phyloP scores from a whole-genome alignment of 306 rosid species.

The Hippophae rhamnoides region DNA sequence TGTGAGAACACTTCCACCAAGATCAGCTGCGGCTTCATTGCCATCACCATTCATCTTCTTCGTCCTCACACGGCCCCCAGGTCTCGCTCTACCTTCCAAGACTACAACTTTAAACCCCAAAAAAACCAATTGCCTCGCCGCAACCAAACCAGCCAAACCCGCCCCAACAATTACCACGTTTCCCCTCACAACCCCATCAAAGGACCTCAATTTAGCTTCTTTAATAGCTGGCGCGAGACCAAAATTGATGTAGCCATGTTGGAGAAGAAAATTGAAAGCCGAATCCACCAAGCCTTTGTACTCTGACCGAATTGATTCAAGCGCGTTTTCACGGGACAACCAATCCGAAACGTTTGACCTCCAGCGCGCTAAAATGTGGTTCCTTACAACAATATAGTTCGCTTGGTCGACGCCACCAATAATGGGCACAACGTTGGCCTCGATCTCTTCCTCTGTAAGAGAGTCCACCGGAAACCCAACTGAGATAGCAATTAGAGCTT shows the following conservation, averaged over 20 bases:
- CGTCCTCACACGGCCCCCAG: conserved; percentile 87
- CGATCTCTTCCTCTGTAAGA: conserved; percentile 81
- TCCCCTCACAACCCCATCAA: conserved; percentile 45
- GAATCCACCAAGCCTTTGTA: conserved; percentile 58
- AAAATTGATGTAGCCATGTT: conserved; percentile 80
- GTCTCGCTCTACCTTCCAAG: conserved; percentile 73
- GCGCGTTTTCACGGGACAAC: conserved; percentile 55
- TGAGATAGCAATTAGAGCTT: conserved; percentile 68
- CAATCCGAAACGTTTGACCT: conserved; percentile 62
- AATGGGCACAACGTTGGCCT: conserved; percentile 66
- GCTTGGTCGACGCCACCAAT: conserved; percentile 74
- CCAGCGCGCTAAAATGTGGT: conserved; percentile 74
- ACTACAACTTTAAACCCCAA: conserved; percentile 71
- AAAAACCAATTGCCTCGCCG: conserved; percentile 78
- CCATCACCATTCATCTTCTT: conserved; percentile 54
- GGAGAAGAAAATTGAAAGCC: conserved; percentile 57
- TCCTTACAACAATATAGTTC: conserved; percentile 63
- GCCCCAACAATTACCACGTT: conserved; percentile 75
- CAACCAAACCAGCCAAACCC: conserved; percentile 75
- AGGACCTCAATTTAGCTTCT: conserved; percentile 42
- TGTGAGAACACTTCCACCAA: conserved; percentile 89
- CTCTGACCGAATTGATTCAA: conserved; percentile 58
- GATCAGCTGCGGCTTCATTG: conserved; percentile 70
- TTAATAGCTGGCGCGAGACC: conserved; percentile 60
- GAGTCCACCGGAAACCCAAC: conserved; percentile 86